phyloP scores from a whole-genome alignment of 306 rosid species.

The Hippophae gyantsensis region DNA sequence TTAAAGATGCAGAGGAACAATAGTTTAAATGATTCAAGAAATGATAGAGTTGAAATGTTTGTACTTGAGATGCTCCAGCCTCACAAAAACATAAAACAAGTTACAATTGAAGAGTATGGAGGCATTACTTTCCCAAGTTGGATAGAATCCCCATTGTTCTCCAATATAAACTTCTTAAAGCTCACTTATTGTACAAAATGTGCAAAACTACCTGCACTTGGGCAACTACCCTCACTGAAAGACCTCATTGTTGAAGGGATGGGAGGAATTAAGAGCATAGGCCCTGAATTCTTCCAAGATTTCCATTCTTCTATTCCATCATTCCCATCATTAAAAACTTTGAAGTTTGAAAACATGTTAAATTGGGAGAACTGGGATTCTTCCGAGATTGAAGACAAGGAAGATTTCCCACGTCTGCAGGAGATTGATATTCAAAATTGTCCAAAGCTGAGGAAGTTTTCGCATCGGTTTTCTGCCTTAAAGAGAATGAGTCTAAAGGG shows the following conservation, averaged over 20 bases:
- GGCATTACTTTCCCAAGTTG: slow-evolving; percentile 25
- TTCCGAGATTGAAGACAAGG: slow-evolving; percentile 21
- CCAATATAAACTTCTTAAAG: slow-evolving; percentile 4
- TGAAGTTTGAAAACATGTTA: slow-evolving; percentile 21
- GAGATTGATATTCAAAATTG: slow-evolving; percentile 21
- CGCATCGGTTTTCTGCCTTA: slow-evolving; percentile 17
- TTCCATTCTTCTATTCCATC: slow-evolving; percentile 6
- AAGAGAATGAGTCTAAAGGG: slow-evolving; percentile 19
- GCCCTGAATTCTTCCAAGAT: slow-evolving; percentile 17
- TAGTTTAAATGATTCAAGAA: slow-evolving; percentile 13
- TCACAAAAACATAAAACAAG: slow-evolving; percentile 11
- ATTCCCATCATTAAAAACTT: slow-evolving; percentile 20
- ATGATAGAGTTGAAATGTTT: slow-evolving; percentile 18
- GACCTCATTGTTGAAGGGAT: slow-evolving; percentile 24
- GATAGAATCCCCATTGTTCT: slow-evolving; percentile 25
- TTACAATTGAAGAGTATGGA: slow-evolving; percentile 22
- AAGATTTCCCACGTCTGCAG: slow-evolving; percentile 14
- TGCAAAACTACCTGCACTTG: slow-evolving; percentile 23
- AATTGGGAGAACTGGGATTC: slow-evolving; percentile 26
- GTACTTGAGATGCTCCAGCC: slow-evolving; percentile 34
- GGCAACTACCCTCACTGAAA: slow-evolving; percentile 23
- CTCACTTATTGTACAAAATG: slow-evolving; percentile 16
- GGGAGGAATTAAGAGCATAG: slow-evolving; percentile 11
- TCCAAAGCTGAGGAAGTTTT: slow-evolving; percentile 22
- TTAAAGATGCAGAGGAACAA: background rate